phyloP scores from a whole-genome alignment of 306 rosid genomes.

The Dryas alaskensis region DNA sequence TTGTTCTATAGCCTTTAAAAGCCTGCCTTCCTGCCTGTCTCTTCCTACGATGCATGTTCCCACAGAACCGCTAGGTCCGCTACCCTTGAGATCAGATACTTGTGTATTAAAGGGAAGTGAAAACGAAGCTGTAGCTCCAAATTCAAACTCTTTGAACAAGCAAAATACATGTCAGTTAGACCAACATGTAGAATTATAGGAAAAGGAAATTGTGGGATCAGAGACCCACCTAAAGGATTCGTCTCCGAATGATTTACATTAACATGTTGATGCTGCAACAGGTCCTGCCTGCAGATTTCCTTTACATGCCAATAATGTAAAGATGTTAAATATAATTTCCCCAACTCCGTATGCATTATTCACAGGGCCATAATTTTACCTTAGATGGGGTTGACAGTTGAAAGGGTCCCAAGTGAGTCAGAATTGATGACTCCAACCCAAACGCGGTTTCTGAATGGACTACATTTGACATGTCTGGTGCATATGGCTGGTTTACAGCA shows the following conservation, averaged over 20 bases:
- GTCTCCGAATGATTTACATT: slow-evolving; percentile 34
- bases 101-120: slow-evolving; percentile 38
- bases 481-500: slow-evolving; percentile 39
- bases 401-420: slow-evolving; percentile 44
- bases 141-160: slow-evolving; percentile 30
- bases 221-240: slow-evolving; percentile 44
- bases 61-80: slow-evolving; percentile 18
- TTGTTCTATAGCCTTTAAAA: slow-evolving; percentile 41
- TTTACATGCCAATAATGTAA: slow-evolving; percentile 28
- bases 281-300: slow-evolving; percentile 41
- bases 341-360: neutral
- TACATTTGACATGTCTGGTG: slow-evolving; percentile 44
- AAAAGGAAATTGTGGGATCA: neutral
- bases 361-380: slow-evolving; percentile 37
- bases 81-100: slow-evolving; percentile 33
- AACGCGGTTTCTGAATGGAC: slow-evolving; percentile 46
- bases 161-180: slow-evolving; percentile 7
- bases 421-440: slow-evolving; percentile 46
- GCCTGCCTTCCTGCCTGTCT: slow-evolving; percentile 30
- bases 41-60: slow-evolving; percentile 42
- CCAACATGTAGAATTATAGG: neutral
- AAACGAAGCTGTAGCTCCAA: slow-evolving; percentile 18
- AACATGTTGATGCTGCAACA: slow-evolving; percentile 43
- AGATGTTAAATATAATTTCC: slow-evolving; percentile 12
- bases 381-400: slow-evolving; percentile 39